Conservation (phyloP, 148 eudicot species). For the Camellia lanceoleosa region DNA sequence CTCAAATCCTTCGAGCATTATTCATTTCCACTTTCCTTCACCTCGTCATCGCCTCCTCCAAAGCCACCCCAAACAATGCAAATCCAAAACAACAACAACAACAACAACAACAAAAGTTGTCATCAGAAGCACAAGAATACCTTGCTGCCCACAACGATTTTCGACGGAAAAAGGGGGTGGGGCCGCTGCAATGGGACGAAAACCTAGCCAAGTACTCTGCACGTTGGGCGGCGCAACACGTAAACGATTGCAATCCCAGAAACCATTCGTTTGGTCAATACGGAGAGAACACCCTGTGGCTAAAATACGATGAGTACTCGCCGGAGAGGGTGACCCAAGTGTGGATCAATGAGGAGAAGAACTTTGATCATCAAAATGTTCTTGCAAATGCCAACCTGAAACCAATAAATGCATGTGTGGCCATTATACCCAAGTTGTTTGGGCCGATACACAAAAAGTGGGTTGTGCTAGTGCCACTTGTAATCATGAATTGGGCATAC, state of each 20-base stretch:
- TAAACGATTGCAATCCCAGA: constrained; percentile 22
- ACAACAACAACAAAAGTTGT: background rate
- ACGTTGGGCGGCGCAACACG: constrained; percentile 11
- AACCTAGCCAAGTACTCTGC: constrained; percentile 23
- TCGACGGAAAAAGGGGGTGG: constrained; percentile 11
- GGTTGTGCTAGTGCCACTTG: constrained; percentile 35
- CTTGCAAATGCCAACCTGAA: constrained; percentile 23
- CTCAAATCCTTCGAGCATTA: background rate
- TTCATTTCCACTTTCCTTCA: constrained; percentile 5
- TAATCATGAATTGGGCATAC: constrained; percentile 20
- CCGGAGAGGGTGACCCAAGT: constrained; percentile 18
- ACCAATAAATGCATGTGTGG: constrained; percentile 30
- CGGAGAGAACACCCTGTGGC: constrained; percentile 36
- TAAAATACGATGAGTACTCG: constrained; percentile 10
- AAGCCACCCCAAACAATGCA: background rate
- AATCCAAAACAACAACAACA: background rate
- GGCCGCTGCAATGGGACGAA: constrained; percentile 28
- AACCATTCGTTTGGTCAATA: constrained; percentile 18
- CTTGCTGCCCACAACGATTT: constrained; percentile 32
- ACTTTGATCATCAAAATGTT: constrained; percentile 12
- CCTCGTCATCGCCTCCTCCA: background rate
- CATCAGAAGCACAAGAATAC: constrained; percentile 12
- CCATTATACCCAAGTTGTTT: constrained; percentile 36
- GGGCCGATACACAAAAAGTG: constrained; percentile 25
- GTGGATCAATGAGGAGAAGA: constrained; percentile 26